phyloP scores from a whole-genome alignment of 768 basidiomycete genomes.

The Kockovaella imperatae region DNA sequence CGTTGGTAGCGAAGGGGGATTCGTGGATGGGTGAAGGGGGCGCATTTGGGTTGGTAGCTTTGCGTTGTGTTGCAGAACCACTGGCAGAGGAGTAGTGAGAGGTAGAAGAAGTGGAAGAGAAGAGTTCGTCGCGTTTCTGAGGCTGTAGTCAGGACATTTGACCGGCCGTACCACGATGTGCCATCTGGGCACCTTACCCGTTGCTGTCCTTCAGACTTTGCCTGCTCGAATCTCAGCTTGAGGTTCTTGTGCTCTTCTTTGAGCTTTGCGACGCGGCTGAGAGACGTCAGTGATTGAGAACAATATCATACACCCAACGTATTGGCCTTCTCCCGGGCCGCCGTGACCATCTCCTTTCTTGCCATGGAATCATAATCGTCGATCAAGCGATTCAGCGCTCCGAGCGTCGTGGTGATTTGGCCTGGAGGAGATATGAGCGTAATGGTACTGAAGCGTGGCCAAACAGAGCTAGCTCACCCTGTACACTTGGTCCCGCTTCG shows the following conservation, averaged over 20 bases:
- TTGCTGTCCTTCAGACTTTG: conserved; percentile 50
- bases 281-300: neutral
- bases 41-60: conserved; percentile 23
- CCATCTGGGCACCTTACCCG: conserved; percentile 15
- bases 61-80: conserved; percentile 24
- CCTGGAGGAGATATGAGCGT: conserved; percentile 50
- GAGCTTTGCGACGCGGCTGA: conserved; percentile 86
- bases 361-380: conserved; percentile 98
- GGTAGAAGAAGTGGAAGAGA: conserved; percentile 31
- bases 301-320: too few relatives aligned
- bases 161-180: neutral
- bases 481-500: conserved; percentile 67
- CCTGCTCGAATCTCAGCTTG: conserved; percentile 67
- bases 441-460: neutral
- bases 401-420: conserved; percentile 95
- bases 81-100: conserved; percentile 41
- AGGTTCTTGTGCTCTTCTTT: conserved; percentile 77
- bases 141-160: neutral
- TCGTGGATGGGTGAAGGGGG: conserved; percentile 57
- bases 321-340: conserved; percentile 92
- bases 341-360: conserved; percentile 87
- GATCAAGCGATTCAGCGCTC: conserved; percentile 85
- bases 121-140: conserved; percentile 30
- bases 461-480: conserved; percentile 55
- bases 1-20: conserved; percentile 62